Percentiles rank a stretch among this genome's conserved stretches.
Conservation (phyloP, 2,329 filamentous ascomycete species). For the Elsinoe batatas region DNA sequence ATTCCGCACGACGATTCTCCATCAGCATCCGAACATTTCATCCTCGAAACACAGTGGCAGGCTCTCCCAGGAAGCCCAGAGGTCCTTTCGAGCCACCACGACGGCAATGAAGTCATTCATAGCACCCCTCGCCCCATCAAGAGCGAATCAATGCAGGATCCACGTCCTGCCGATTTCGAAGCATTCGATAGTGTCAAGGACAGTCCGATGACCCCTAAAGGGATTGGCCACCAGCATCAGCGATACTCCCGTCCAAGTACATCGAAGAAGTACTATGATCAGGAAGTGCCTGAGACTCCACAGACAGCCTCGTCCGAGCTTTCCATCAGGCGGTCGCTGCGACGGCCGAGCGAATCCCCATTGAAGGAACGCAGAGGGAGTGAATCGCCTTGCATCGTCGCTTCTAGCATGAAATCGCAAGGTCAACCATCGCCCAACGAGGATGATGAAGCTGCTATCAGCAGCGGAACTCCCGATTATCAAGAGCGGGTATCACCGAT, state of each 20-base stretch:
- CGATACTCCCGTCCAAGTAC: background rate
- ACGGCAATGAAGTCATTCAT: background rate
- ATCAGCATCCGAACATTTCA: background rate
- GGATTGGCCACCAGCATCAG: background rate
- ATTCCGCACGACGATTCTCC: background rate
- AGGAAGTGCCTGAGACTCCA: conserved; percentile 17
- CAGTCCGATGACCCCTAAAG: background rate
- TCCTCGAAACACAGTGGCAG: conserved; percentile 7
- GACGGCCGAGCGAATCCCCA: conserved; percentile 13
- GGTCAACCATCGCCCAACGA: background rate
- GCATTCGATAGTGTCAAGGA: conserved; percentile 3
- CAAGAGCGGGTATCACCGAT: background rate
- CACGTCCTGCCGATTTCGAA: background rate
- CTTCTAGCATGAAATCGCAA: background rate
- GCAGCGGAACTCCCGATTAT: conserved; percentile 1
- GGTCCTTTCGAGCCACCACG: no score
- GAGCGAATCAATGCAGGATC: background rate
- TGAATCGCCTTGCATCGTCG: background rate
- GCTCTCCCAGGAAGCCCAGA: background rate
- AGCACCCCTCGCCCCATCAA: background rate
- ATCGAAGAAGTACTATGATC: background rate
- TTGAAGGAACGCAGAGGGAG: conserved; percentile 17
- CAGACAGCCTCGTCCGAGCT: conserved; percentile 2
- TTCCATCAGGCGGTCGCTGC: background rate
- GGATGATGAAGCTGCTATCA: background rate